phyloP scores from a whole-genome alignment of 148 eudicot genomes.

The Silene uniflora region DNA sequence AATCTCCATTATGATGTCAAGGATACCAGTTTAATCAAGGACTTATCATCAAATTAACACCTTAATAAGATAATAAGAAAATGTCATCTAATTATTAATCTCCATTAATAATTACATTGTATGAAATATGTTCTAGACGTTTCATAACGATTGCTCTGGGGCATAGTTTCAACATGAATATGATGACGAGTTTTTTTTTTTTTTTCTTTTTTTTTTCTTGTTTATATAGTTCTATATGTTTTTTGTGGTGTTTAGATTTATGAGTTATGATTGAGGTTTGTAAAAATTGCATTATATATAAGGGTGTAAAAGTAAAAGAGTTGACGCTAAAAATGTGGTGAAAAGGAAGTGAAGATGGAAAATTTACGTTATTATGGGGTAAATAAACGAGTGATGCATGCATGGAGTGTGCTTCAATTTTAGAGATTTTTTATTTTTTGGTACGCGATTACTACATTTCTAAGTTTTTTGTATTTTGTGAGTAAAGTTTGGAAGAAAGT shows the following conservation, averaged over 20 bases:
- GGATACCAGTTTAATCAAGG: too few relatives aligned
- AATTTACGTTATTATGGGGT: not conserved
- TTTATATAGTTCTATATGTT: too few relatives aligned
- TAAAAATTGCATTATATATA: conserved; percentile 15
- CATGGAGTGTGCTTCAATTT: conserved; percentile 7
- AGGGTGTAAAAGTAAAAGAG: conserved; percentile 17
- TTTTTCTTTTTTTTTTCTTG: not conserved
- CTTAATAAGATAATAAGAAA: too few relatives aligned
- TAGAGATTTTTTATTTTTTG: not conserved
- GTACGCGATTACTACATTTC: conserved; percentile 1
- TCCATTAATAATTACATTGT: too few relatives aligned
- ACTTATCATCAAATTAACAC: too few relatives aligned
- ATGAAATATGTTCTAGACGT: too few relatives aligned
- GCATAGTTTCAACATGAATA: too few relatives aligned
- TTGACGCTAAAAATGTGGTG: conserved; percentile 40
- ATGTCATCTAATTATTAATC: too few relatives aligned
- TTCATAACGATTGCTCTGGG: too few relatives aligned
- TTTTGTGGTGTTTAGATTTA: not conserved
- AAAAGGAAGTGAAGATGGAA: not conserved
- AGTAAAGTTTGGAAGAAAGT: not conserved
- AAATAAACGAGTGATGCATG: not conserved
- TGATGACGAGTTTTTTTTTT: not conserved
- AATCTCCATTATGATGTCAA: too few relatives aligned
- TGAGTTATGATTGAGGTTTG: not conserved
- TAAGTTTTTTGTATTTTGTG: conserved; percentile 15